Percentiles rank a stretch among this genome's conserved stretches.
These are phyloP conservation scores for Liquidambar formosana DNA, from an alignment of 164 flowering plant species.

Conservation along the genomic window DNA sequence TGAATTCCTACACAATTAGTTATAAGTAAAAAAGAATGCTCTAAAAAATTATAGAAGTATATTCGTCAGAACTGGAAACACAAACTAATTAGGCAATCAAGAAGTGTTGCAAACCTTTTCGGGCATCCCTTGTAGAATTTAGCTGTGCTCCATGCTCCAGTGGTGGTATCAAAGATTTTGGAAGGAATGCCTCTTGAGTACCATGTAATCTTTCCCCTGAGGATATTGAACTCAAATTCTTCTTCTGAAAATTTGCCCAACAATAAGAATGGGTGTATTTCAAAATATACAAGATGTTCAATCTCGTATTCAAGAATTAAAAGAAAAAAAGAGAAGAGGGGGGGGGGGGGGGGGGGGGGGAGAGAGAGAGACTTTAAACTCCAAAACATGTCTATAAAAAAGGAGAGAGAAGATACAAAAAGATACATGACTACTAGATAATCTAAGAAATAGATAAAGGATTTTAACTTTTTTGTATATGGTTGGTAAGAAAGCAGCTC, in stretches of 20 bases:
- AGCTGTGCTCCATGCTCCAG: constrained; percentile 11
- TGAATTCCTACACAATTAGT: constrained; percentile 6
- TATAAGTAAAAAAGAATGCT: constrained; percentile 4
- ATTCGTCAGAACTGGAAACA: background rate
- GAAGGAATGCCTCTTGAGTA: constrained; percentile 5
- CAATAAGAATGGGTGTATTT: background rate
- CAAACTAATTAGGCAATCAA: background rate
- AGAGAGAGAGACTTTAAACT: too few species aligned
- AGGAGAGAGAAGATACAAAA: background rate
- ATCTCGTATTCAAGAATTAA: background rate
- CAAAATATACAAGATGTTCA: too few species aligned
- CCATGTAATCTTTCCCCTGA: constrained; percentile 17
- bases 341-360: too few species aligned
- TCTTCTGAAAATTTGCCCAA: constrained; percentile 13
- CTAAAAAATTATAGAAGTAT: background rate
- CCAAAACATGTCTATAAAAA: background rate
- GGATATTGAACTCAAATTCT: constrained; percentile 10
- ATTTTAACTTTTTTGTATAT: background rate
- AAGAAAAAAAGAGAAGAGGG: background rate
- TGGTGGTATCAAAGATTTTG: constrained; percentile 9
- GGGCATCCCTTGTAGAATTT: constrained; percentile 9
- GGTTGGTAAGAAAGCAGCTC: background rate
- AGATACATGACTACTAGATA: background rate
- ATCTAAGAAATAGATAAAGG: background rate
- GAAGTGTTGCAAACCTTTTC: constrained; percentile 13